These are phyloP conservation scores for Phytophthora capsici DNA, from an alignment of 352 stramenopile species.

Conservation along the genomic window DNA sequence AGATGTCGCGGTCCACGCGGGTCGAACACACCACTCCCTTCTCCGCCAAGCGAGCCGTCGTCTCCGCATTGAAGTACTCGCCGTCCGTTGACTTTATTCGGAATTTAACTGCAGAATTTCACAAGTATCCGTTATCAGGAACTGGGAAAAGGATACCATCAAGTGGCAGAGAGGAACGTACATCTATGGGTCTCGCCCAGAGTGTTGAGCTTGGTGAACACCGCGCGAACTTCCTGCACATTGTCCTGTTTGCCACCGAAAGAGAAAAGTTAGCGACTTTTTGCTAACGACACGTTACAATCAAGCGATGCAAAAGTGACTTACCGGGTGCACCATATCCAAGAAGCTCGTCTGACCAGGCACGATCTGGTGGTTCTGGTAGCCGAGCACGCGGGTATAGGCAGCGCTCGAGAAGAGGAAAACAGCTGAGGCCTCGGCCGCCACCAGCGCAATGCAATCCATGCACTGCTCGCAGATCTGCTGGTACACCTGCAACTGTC, in stretches of 20 bases:
- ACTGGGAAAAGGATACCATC: constrained; percentile 2
- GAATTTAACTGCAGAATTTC: constrained; percentile 65
- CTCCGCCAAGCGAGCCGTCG: constrained; percentile 72
- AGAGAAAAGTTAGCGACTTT: constrained; percentile 12
- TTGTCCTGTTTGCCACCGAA: constrained; percentile 47
- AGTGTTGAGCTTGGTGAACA: constrained; percentile 74
- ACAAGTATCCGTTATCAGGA: neutral
- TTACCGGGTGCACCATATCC: constrained; percentile 83
- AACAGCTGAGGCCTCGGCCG: constrained; percentile 58
- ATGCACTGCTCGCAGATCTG: constrained; percentile 85
- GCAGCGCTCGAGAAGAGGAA: constrained; percentile 75
- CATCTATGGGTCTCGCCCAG: constrained; percentile 74
- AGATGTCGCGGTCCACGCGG: constrained; percentile 71
- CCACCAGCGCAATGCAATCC: constrained; percentile 82
- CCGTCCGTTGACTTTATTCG: constrained; percentile 83
- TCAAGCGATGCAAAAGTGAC: constrained; percentile 18
- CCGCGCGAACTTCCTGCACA: constrained; percentile 60
- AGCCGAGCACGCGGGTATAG: constrained; percentile 78
- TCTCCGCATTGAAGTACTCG: constrained; percentile 80
- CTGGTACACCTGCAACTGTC: constrained; percentile 87
- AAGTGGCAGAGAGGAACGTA: constrained; percentile 38
- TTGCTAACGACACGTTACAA: neutral
- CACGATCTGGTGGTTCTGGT: constrained; percentile 80
- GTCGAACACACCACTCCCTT: constrained; percentile 82
- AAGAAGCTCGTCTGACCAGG: constrained; percentile 81